These are phyloP conservation scores for Podila clonocystis DNA, from an alignment of 192 early-diverging fungal species.

Conservation along the genomic window DNA sequence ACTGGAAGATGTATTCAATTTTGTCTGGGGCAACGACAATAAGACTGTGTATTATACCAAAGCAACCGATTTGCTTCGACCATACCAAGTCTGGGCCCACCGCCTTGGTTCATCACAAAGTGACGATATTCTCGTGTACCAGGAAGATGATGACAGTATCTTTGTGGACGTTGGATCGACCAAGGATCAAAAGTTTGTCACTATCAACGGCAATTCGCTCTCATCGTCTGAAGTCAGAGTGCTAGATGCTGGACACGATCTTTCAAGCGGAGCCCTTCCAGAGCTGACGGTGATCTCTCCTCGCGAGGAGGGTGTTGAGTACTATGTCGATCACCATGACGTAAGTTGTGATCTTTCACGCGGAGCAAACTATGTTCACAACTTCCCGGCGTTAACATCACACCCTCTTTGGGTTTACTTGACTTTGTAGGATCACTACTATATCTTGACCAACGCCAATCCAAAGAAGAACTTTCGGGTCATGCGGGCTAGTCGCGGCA, in stretches of 20 bases:
- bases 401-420: background rate
- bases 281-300: slow-evolving; percentile 60
- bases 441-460: slow-evolving; percentile 64
- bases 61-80: slow-evolving; percentile 73
- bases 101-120: slow-evolving; percentile 56
- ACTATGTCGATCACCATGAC: slow-evolving; percentile 81
- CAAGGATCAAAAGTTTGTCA: slow-evolving; percentile 74
- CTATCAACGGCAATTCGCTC: slow-evolving; percentile 76
- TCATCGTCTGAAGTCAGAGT: slow-evolving; percentile 75
- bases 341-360: slow-evolving; percentile 50
- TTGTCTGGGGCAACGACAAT: slow-evolving; percentile 73
- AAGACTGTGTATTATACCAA: slow-evolving; percentile 75
- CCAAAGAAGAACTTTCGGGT: slow-evolving; percentile 69
- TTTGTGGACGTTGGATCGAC: slow-evolving; percentile 83
- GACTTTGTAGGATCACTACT: slow-evolving; percentile 47
- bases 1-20: slow-evolving; percentile 68
- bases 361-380: background rate
- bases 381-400: background rate
- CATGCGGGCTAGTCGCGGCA: slow-evolving; percentile 55
- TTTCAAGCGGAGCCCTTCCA: slow-evolving; percentile 37
- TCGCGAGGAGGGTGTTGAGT: slow-evolving; percentile 68
- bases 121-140: slow-evolving; percentile 67
- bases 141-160: slow-evolving; percentile 69
- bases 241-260: slow-evolving; percentile 60
- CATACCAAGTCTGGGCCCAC: slow-evolving; percentile 67